These are phyloP conservation scores for Calonectria naviculata DNA, from an alignment of 2,329 filamentous ascomycete species.

Conservation along the genomic window DNA sequence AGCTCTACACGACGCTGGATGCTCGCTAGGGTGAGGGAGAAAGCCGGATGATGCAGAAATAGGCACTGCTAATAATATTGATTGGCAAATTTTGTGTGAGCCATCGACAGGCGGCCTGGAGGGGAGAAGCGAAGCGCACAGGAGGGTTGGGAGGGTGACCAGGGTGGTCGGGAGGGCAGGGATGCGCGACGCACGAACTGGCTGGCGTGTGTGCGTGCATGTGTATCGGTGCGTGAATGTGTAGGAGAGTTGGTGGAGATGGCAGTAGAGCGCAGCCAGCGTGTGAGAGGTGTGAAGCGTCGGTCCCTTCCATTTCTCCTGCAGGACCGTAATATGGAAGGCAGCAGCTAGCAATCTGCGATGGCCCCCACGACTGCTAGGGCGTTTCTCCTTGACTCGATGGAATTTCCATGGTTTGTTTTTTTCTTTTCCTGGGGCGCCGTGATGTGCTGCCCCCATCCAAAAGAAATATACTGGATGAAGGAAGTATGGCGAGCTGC, in stretches of 20 bases:
- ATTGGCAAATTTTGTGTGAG: conserved; percentile 1
- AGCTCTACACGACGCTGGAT: conserved; percentile 8
- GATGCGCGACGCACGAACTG: conserved; percentile 43
- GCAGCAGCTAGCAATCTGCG: conserved; percentile 4
- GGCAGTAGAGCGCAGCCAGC: background rate
- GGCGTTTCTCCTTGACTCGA: background rate
- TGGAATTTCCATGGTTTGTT: background rate
- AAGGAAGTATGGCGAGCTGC: background rate
- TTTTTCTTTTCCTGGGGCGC: background rate
- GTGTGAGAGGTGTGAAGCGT: conserved; percentile 11
- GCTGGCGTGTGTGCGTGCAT: conserved; percentile 34
- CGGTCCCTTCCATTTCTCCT: conserved; percentile 22
- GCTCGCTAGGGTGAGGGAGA: conserved; percentile 7
- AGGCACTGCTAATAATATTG: background rate
- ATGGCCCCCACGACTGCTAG: conserved; percentile 12
- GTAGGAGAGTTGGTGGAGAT: conserved; percentile 33
- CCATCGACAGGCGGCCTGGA: conserved; percentile 5
- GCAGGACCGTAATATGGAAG: conserved; percentile 21
- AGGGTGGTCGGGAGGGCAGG: conserved; percentile 37
- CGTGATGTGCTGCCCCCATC: background rate
- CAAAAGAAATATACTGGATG: background rate
- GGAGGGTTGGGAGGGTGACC: conserved; percentile 39
- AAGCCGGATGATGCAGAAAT: background rate
- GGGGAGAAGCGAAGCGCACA: conserved; percentile 12
- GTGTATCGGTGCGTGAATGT: conserved; percentile 20